Conservation (phyloP, 345 rosid genomes). For the Hypericum perforatum region DNA sequence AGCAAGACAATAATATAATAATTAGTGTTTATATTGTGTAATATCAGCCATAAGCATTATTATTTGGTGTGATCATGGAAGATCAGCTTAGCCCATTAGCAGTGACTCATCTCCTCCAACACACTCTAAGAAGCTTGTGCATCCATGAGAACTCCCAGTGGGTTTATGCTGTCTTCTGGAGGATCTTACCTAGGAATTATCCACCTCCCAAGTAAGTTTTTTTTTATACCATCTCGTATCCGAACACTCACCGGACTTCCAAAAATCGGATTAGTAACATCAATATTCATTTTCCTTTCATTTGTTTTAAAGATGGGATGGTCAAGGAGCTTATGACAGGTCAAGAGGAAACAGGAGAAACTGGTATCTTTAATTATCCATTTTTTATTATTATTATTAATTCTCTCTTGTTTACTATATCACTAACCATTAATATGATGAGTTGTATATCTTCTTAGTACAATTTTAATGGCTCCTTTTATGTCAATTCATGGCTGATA, state of each 20-base stretch:
- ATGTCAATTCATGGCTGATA: not conserved
- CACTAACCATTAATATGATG: not conserved
- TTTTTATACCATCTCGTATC: too few species aligned
- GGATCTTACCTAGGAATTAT: constrained; percentile 95
- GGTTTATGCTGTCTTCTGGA: constrained; percentile 99
- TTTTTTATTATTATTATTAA: not conserved
- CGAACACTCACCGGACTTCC: too few species aligned
- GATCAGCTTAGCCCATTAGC: constrained; percentile 77
- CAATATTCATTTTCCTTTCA: not conserved
- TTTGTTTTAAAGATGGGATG: constrained; percentile 65
- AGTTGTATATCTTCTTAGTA: not conserved
- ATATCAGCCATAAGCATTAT: not conserved
- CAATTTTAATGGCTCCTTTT: not conserved
- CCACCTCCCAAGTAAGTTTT: constrained; percentile 91
- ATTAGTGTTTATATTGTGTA: too few species aligned
- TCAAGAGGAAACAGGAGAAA: constrained; percentile 96
- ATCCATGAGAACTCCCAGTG: constrained; percentile 79
- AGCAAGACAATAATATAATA: not conserved
- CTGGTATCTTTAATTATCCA: constrained; percentile 39
- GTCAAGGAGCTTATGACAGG: constrained; percentile 89
- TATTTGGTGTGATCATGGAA: constrained; percentile 41
- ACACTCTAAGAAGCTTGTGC: constrained; percentile 87
- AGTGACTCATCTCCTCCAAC: constrained; percentile 94
- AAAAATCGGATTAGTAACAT: too few species aligned
- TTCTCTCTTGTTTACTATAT: not conserved